Evolutionary conservation across 2,329 filamentous ascomycete genomes (phyloP).

Genomic region (Chalaropsis ovoidea): DNA sequence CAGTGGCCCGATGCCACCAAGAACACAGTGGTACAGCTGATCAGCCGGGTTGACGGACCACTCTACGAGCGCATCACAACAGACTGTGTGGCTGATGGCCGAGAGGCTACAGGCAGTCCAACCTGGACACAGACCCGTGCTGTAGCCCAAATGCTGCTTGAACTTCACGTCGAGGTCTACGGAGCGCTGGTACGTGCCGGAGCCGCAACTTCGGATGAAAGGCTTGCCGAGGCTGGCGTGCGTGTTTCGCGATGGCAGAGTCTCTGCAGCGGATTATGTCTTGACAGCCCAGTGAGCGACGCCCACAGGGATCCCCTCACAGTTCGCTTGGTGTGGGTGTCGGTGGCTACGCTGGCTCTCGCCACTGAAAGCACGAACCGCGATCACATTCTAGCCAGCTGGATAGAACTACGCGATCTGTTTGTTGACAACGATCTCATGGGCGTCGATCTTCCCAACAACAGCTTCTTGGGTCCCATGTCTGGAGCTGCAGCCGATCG

Average conservation of each 20-base stretch:
- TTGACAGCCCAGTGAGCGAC: slow-evolving; percentile 7
- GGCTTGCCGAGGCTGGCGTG: slow-evolving; percentile 15
- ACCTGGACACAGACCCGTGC: slow-evolving; percentile 17
- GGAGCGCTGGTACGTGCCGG: slow-evolving; percentile 31
- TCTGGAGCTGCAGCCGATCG: slow-evolving; percentile 75
- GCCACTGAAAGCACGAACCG: slow-evolving; percentile 41
- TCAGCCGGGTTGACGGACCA: slow-evolving; percentile 44
- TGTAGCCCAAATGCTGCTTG: slow-evolving; percentile 49
- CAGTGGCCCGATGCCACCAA: slow-evolving; percentile 53
- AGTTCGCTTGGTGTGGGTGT: slow-evolving; percentile 49
- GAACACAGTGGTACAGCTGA: slow-evolving; percentile 46
- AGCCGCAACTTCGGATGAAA: slow-evolving; percentile 18
- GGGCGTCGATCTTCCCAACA: slow-evolving; percentile 63
- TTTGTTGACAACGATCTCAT: slow-evolving; percentile 36
- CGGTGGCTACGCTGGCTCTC: slow-evolving; percentile 44
- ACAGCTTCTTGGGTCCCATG: slow-evolving; percentile 76
- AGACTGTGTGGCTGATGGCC: slow-evolving; percentile 2
- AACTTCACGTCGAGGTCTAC: slow-evolving; percentile 52
- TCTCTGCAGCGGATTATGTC: slow-evolving; percentile 19
- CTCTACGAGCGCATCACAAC: slow-evolving; percentile 37
- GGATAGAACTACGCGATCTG: slow-evolving; percentile 48
- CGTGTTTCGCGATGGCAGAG: slow-evolving; percentile 21
- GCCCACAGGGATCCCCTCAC: slow-evolving; percentile 34
- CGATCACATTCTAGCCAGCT: slow-evolving; percentile 49
- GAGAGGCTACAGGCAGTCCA: not conserved